phyloP scores from a whole-genome alignment of 768 basidiomycete species.

The Psilocybe cubensis region DNA sequence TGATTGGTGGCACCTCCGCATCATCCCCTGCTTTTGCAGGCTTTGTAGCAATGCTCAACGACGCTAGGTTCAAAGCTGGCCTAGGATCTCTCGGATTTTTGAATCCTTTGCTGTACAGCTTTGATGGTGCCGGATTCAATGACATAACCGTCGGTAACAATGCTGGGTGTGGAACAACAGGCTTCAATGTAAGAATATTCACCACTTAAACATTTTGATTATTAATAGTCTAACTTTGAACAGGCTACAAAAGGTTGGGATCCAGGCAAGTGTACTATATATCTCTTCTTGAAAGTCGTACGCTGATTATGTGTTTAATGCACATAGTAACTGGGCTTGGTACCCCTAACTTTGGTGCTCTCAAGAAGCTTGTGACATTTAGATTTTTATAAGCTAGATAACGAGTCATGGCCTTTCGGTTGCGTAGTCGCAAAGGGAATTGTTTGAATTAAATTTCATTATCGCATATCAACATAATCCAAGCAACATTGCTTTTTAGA shows the following conservation, averaged over 20 bases:
- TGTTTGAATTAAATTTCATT: no score
- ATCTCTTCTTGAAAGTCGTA: background rate
- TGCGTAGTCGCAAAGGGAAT: no score
- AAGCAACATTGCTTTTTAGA: no score
- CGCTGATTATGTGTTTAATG: slow-evolving; percentile 1
- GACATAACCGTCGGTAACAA: slow-evolving; percentile 65
- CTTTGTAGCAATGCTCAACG: slow-evolving; percentile 67
- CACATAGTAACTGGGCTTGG: slow-evolving; percentile 55
- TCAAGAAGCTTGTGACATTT: slow-evolving; percentile 40
- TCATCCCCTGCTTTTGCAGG: slow-evolving; percentile 67
- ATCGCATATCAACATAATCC: no score
- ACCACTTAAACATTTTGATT: slow-evolving; percentile 1
- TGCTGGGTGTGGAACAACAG: slow-evolving; percentile 61
- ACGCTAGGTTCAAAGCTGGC: slow-evolving; percentile 50
- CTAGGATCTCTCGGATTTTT: slow-evolving; percentile 62
- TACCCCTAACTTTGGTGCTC: slow-evolving; percentile 53
- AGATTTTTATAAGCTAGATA: no score
- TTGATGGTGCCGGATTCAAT: slow-evolving; percentile 44
- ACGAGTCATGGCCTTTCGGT: no score
- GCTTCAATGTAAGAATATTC: slow-evolving; percentile 58
- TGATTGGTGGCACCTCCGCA: slow-evolving; percentile 67
- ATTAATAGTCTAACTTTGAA: background rate
- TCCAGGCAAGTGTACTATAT: slow-evolving; percentile 43
- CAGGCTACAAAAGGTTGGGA: slow-evolving; percentile 64
- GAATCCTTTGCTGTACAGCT: slow-evolving; percentile 64